Evolutionary conservation across 129 eudicot species (phyloP).

Genomic region (Chrysanthemum seticuspe): DNA sequence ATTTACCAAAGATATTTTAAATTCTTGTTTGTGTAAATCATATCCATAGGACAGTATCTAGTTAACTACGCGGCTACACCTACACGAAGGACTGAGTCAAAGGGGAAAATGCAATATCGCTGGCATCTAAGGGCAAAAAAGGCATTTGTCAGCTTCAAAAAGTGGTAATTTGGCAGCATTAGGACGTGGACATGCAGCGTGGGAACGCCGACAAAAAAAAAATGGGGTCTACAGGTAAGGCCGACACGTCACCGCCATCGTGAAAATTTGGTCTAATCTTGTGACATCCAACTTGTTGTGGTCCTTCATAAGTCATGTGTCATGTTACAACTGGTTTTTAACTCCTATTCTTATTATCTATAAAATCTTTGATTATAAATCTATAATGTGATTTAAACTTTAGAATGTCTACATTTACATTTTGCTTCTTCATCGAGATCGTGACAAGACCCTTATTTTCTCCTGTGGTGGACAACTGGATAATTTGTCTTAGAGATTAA

Average conservation of each 20-base stretch:
- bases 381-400: too few relatives aligned
- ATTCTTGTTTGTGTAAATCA: not conserved
- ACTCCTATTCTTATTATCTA: not conserved
- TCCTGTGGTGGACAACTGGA: too few relatives aligned
- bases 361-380: too few relatives aligned
- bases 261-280: conserved; percentile 8
- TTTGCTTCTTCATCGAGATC: too few relatives aligned
- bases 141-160: not conserved
- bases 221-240: not conserved
- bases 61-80: too few relatives aligned
- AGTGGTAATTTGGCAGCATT: conserved; percentile 31
- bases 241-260: conserved; percentile 20
- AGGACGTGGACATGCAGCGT: conserved; percentile 8
- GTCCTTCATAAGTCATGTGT: conserved; percentile 28
- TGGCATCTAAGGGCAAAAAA: not conserved
- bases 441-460: too few relatives aligned
- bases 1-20: too few relatives aligned
- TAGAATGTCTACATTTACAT: not conserved
- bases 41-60: not conserved
- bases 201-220: conserved; percentile 23
- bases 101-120: not conserved
- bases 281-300: conserved; percentile 30
- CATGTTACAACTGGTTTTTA: not conserved
- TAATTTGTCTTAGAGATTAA: too few relatives aligned
- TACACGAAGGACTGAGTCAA: too few relatives aligned